phyloP scores from a whole-genome alignment of 2,329 filamentous ascomycete species.

The Curvularia eragrostidis region DNA sequence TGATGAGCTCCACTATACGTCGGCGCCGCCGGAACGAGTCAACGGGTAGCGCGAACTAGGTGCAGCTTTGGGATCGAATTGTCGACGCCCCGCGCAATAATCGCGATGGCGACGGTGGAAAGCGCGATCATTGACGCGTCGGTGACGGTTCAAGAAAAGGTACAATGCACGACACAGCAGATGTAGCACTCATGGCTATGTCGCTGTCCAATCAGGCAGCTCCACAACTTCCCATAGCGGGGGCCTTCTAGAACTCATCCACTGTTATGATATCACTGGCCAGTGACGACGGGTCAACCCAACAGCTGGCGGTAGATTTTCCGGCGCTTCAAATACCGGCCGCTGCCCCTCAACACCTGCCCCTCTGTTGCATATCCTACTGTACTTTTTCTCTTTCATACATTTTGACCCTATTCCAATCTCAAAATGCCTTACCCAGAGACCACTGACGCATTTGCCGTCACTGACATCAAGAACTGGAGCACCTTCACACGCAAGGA shows the following conservation, averaged over 20 bases:
- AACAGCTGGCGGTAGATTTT: constrained; percentile 23
- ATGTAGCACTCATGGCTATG: constrained; percentile 4
- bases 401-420: constrained; percentile 8
- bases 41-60: constrained; percentile 5
- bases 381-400: constrained; percentile 13
- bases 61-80: constrained; percentile 2
- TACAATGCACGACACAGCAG: constrained; percentile 11
- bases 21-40: constrained; percentile 8
- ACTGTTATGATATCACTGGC: constrained; percentile 46
- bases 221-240: constrained; percentile 7
- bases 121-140: constrained; percentile 18
- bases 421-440: constrained; percentile 59
- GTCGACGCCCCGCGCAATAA: constrained; percentile 9
- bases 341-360: constrained; percentile 34
- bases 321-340: constrained; percentile 35
- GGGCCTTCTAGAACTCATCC: constrained; percentile 19
- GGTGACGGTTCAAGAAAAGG: constrained; percentile 17
- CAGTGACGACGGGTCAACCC: constrained; percentile 35
- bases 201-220: constrained; percentile 9
- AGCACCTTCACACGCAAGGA: constrained; percentile 64
- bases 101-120: constrained; percentile 10
- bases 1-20: neutral
- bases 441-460: constrained; percentile 58
- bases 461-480: constrained; percentile 66
- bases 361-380: constrained; percentile 19